A percentile compares a stretch with the other conserved stretches of the same genome.
Evolutionary conservation across 2,329 filamentous ascomycete genomes (phyloP).

Genomic region (Penicillium sumatraense): DNA sequence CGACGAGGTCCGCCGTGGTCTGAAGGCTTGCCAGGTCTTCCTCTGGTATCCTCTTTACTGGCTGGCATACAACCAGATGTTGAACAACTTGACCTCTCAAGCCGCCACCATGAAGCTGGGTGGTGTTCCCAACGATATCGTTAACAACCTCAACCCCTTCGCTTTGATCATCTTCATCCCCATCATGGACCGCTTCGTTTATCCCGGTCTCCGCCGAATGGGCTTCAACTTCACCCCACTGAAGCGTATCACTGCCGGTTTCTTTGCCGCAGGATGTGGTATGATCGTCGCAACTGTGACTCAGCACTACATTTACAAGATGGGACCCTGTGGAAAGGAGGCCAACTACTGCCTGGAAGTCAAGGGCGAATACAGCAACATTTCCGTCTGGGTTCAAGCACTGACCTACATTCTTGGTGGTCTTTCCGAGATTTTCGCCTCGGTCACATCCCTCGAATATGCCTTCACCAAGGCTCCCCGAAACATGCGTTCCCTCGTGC

Average conservation of each 20-base stretch:
- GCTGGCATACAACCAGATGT: conserved; percentile 60
- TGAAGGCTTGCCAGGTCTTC: conserved; percentile 73
- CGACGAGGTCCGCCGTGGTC: conserved; percentile 73
- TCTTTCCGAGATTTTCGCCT: conserved; percentile 63
- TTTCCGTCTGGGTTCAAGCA: conserved; percentile 66
- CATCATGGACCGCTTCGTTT: conserved; percentile 58
- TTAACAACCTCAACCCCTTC: conserved; percentile 60
- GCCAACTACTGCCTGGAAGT: conserved; percentile 56
- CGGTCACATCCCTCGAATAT: conserved; percentile 70
- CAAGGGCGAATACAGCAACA: conserved; percentile 53
- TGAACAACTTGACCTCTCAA: conserved; percentile 60
- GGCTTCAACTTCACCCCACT: conserved; percentile 58
- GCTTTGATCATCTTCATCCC: conserved; percentile 60
- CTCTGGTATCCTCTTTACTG: conserved; percentile 59
- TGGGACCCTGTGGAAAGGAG: conserved; percentile 63
- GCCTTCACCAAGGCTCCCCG: conserved; percentile 77
- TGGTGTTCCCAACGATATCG: conserved; percentile 61
- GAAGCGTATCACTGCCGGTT: conserved; percentile 58
- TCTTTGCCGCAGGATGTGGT: conserved; percentile 51
- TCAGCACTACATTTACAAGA: conserved; percentile 62
- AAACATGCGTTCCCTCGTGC: conserved; percentile 80
- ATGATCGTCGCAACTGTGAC: conserved; percentile 58
- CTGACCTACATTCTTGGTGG: conserved; percentile 58
- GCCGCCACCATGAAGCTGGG: conserved; percentile 58
- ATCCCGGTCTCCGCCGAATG: conserved; percentile 53